phyloP scores from a whole-genome alignment of 2,329 filamentous ascomycete species.

The Apiospora marii region DNA sequence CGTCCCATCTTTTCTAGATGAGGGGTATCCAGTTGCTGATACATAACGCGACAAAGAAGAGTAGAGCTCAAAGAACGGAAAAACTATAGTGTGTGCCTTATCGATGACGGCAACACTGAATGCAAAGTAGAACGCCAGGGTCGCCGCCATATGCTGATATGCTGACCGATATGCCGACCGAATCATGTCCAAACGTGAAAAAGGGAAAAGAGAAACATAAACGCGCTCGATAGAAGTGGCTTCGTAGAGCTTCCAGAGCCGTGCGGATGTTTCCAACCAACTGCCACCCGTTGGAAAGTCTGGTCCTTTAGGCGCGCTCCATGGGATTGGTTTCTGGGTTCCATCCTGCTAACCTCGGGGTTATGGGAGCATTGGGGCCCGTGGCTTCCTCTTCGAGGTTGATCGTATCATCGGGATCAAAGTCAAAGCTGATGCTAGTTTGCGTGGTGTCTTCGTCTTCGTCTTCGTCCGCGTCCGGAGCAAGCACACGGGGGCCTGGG shows the following conservation, averaged over 20 bases:
- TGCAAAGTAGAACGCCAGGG: constrained; percentile 22
- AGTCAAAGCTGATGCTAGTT: constrained; percentile 26
- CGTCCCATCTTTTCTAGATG: constrained; percentile 16
- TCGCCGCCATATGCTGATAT: constrained; percentile 23
- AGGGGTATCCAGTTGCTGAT: constrained; percentile 15
- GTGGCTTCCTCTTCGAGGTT: constrained; percentile 54
- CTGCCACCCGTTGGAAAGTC: neutral
- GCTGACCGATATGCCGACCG: constrained; percentile 13
- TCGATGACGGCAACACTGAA: constrained; percentile 10
- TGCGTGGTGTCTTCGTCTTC: constrained; percentile 56
- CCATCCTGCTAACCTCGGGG: constrained; percentile 22
- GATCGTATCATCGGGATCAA: constrained; percentile 14
- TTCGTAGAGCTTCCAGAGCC: neutral
- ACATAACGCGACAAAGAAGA: constrained; percentile 11
- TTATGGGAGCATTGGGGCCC: constrained; percentile 14
- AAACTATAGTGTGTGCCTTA: neutral
- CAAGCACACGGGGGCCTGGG: constrained; percentile 76
- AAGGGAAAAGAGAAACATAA: neutral
- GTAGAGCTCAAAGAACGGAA: neutral
- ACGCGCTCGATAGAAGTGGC: neutral
- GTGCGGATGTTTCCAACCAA: neutral
- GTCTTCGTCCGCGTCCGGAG: constrained; percentile 65
- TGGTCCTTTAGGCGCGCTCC: constrained; percentile 17
- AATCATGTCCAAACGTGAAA: constrained; percentile 24
- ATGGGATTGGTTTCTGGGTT: neutral